A percentile compares a stretch with the other conserved stretches of the same genome.
These are phyloP conservation scores for Claviceps citrina DNA, from an alignment of 2,329 filamentous ascomycete species.

Conservation along the genomic window DNA sequence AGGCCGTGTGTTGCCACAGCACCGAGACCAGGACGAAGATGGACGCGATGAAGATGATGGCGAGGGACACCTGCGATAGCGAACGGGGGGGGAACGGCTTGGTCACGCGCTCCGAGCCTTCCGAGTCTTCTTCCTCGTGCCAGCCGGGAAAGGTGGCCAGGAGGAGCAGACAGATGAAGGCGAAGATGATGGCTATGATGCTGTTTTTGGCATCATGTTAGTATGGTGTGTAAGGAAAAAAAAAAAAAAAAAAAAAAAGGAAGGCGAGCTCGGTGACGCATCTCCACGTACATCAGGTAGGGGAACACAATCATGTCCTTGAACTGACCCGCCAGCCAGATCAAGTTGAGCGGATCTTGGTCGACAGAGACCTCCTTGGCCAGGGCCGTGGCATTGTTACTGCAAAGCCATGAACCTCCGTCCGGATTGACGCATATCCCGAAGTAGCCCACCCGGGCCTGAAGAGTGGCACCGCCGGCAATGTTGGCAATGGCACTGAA, in stretches of 20 bases:
- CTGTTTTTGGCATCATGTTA: too few relatives aligned
- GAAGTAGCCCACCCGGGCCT: constrained; percentile 92
- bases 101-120: constrained; percentile 74
- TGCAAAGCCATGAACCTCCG: constrained; percentile 83
- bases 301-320: constrained; percentile 98
- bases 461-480: constrained; percentile 66
- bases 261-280: too few relatives aligned
- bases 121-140: constrained; percentile 76
- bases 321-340: constrained; percentile 94
- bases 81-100: constrained; percentile 87
- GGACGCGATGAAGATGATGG: constrained; percentile 70
- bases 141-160: constrained; percentile 94
- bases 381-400: constrained; percentile 87
- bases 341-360: constrained; percentile 89
- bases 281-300: constrained; percentile 69
- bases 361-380: constrained; percentile 80
- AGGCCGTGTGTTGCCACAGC: constrained; percentile 88
- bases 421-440: constrained; percentile 92
- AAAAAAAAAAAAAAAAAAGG: not conserved
- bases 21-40: constrained; percentile 62
- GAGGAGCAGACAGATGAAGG: constrained; percentile 87
- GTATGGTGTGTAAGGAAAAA: not conserved
- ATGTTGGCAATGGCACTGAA: constrained; percentile 79
- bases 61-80: constrained; percentile 82
- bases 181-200: constrained; percentile 94